Conservation (phyloP, 345 rosid genomes). For the Syzygium aqueum region DNA sequence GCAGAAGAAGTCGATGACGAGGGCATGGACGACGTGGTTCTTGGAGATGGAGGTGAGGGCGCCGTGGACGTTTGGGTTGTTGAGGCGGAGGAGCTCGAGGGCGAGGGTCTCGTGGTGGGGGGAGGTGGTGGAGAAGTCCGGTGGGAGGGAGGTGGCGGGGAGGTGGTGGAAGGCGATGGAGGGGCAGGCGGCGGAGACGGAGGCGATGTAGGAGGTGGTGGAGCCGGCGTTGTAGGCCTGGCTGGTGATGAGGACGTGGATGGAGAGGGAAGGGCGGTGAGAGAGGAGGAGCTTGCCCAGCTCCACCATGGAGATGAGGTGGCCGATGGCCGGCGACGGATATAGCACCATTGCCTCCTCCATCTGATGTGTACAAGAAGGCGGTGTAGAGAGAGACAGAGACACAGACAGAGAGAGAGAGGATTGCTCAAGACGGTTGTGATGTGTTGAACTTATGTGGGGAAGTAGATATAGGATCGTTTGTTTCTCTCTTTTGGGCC, state of each 20-base stretch:
- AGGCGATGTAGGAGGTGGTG: slow-evolving; percentile 26
- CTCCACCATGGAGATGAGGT: slow-evolving; percentile 68
- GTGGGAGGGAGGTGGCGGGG: slow-evolving; percentile 18
- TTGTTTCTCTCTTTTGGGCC: too few species aligned
- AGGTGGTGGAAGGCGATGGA: slow-evolving; percentile 42
- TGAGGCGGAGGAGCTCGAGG: slow-evolving; percentile 24
- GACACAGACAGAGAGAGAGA: neutral
- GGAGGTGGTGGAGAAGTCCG: slow-evolving; percentile 12
- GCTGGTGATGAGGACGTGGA: slow-evolving; percentile 34
- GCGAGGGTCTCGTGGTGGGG: slow-evolving; percentile 21
- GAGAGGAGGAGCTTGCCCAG: slow-evolving; percentile 42
- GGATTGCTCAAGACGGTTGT: neutral
- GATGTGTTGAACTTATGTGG: neutral
- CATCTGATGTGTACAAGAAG: neutral
- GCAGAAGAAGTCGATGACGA: slow-evolving; percentile 48
- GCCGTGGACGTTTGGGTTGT: slow-evolving; percentile 29
- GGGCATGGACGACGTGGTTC: slow-evolving; percentile 13
- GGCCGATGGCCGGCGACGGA: slow-evolving; percentile 65
- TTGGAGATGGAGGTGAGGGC: slow-evolving; percentile 27
- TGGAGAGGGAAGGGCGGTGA: slow-evolving; percentile 36
- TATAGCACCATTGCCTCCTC: slow-evolving; percentile 42
- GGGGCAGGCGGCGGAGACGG: slow-evolving; percentile 25
- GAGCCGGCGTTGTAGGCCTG: slow-evolving; percentile 34
- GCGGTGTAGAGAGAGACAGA: neutral
- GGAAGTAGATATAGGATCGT: neutral